Evolutionary conservation across 2,329 filamentous ascomycete species (phyloP), one percentile per base, ranked within the genome.

Genomic region (Pseudopithomyces maydicus): DNA sequence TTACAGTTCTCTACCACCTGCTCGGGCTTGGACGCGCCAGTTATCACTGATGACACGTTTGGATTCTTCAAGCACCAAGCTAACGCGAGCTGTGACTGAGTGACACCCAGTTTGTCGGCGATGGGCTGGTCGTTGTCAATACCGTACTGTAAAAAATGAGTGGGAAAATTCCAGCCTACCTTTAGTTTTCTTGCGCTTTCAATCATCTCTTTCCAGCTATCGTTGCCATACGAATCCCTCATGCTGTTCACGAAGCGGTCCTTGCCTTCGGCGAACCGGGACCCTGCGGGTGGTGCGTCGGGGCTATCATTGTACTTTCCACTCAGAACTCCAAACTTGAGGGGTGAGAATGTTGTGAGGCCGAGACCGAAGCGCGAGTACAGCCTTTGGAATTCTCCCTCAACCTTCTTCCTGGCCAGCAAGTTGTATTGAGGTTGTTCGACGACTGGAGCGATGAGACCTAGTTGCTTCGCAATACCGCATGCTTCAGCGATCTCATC

Each of bases 21-120:
- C 57, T 73, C 69, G 2, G 70, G 70, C 19, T 66, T 54, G 12
- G 63, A 67, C 17, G 70, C 70, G 6, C 69, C 70, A 2, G 65
- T 71, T 19, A 73, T 73, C 2, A 69, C 68, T 6, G 66, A 62
- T 14, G 67, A 70, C 1, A 76, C 71, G 58, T 74, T 62, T 8
- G 64, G 66, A 38, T 75, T 76, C 62, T 74, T 75, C 48, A 73
- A 47, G 52, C 70, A 70, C 73, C 73, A 76, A 12, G 74, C 74
- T 38, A 75, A 56, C 44, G 74, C 65, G 49, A 77, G 51, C 39
- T 65, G 62, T 5, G 68, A 79, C 56, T 84, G 80, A 32, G 82
- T 86, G 59, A 88, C 78, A 12, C 84, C 87, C 35, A 92, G 77
- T 67, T 81, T 84, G 33, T 90, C 83, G 2, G 90, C 89, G 62